Conservation (phyloP, 306 rosid species). For the Prunus campanulata region DNA sequence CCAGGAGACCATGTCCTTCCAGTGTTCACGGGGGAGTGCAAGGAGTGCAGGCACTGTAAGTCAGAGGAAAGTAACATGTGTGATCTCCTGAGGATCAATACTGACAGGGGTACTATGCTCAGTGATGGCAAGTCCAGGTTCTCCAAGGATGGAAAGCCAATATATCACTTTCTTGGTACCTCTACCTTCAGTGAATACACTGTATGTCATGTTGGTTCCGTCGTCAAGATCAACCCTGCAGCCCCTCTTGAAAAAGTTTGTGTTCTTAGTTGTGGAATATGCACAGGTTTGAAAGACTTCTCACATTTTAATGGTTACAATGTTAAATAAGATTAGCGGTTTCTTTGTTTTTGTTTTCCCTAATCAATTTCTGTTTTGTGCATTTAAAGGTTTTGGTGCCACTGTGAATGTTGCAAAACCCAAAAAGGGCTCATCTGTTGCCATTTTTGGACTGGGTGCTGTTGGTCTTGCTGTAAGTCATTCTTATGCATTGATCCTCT, state of each 20-base stretch:
- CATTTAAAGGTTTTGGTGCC: constrained; percentile 73
- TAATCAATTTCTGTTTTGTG: neutral
- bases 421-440: constrained; percentile 68
- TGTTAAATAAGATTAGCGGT: neutral
- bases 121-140: constrained; percentile 60
- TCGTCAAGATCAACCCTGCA: constrained; percentile 77
- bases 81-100: constrained; percentile 80
- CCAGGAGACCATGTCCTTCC: constrained; percentile 93
- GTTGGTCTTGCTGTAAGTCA: constrained; percentile 87
- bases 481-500: neutral
- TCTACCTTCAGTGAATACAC: constrained; percentile 92
- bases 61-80: constrained; percentile 97
- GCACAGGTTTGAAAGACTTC: constrained; percentile 57
- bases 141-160: constrained; percentile 67
- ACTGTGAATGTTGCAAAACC: constrained; percentile 90
- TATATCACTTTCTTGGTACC: constrained; percentile 81
- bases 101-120: constrained; percentile 79
- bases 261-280: constrained; percentile 82
- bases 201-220: constrained; percentile 69
- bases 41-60: constrained; percentile 75
- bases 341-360: neutral
- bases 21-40: constrained; percentile 88
- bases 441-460: constrained; percentile 86
- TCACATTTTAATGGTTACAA: neutral
- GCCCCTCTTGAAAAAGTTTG: constrained; percentile 96